Percentiles rank a stretch among this genome's conserved stretches.
Evolutionary conservation across 768 basidiomycete genomes (phyloP).

Genomic region (Collybia mongolica): DNA sequence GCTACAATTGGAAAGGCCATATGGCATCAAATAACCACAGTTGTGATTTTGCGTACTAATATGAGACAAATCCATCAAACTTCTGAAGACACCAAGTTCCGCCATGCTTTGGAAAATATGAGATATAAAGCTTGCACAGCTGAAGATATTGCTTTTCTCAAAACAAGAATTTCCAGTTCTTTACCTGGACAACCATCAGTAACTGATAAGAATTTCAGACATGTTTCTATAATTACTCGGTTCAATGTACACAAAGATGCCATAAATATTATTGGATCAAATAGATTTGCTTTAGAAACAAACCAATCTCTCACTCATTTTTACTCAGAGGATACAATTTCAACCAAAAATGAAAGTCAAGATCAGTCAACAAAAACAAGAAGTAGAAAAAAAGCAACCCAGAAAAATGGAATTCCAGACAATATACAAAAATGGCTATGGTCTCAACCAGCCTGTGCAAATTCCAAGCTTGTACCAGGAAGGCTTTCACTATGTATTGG

Average conservation of each 20-base stretch:
- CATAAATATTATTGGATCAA: constrained; percentile 20
- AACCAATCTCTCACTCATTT: constrained; percentile 15
- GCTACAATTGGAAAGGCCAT: constrained; percentile 15
- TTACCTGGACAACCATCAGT: constrained; percentile 4
- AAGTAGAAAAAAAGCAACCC: constrained; percentile 4
- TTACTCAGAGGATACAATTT: constrained; percentile 17
- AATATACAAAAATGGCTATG: not conserved
- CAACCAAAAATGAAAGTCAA: not conserved
- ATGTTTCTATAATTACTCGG: constrained; percentile 27
- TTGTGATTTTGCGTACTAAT: constrained; percentile 30
- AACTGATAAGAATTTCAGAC: constrained; percentile 13
- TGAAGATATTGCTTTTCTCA: constrained; percentile 21
- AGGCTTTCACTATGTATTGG: not conserved
- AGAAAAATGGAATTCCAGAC: not conserved
- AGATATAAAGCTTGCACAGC: constrained; percentile 11
- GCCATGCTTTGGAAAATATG: constrained; percentile 11
- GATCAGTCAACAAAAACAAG: not conserved
- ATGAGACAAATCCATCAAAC: constrained; percentile 24
- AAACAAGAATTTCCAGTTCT: constrained; percentile 12
- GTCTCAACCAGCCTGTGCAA: not conserved
- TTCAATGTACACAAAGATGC: constrained; percentile 22
- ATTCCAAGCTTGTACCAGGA: not conserved
- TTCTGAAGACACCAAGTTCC: constrained; percentile 21
- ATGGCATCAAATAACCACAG: constrained; percentile 27
- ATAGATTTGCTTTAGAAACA: constrained; percentile 21